A percentile compares a stretch with the other conserved stretches of the same genome.
Conservation (phyloP, 2,329 filamentous ascomycete species). For the Colletotrichum tropicale region DNA sequence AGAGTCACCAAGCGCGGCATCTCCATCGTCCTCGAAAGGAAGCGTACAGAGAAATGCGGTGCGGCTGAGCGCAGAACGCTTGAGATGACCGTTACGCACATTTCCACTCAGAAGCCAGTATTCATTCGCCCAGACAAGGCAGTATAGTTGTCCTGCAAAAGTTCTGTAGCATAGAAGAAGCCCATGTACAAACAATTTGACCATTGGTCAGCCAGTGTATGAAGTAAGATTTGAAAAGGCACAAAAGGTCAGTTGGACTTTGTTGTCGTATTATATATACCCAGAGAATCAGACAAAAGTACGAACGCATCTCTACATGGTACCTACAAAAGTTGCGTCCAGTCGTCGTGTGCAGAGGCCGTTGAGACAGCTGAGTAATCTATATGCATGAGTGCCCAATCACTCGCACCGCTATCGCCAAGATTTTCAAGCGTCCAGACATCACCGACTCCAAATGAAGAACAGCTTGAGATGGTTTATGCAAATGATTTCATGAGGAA, state of each 20-base stretch:
- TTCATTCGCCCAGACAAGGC: background rate
- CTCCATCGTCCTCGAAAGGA: background rate
- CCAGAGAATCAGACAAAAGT: background rate
- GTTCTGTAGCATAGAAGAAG: background rate
- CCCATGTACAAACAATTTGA: background rate
- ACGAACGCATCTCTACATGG: background rate
- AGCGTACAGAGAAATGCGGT: background rate
- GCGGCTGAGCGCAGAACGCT: background rate
- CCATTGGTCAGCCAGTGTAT: background rate
- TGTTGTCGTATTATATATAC: background rate
- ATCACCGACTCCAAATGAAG: background rate
- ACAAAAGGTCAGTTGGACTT: background rate
- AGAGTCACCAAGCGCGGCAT: background rate
- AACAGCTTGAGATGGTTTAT: background rate
- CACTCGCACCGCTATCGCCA: background rate
- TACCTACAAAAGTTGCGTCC: background rate
- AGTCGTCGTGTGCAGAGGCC: background rate
- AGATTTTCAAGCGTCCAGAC: background rate
- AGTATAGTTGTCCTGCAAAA: background rate
- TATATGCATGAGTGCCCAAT: background rate
- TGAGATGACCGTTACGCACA: background rate
- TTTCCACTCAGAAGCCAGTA: background rate
- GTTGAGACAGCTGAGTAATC: background rate
- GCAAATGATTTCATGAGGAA: constrained; percentile 15
- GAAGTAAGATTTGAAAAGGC: background rate